Conservation (phyloP, 306 rosid species). For the Clitoria ternatea region DNA sequence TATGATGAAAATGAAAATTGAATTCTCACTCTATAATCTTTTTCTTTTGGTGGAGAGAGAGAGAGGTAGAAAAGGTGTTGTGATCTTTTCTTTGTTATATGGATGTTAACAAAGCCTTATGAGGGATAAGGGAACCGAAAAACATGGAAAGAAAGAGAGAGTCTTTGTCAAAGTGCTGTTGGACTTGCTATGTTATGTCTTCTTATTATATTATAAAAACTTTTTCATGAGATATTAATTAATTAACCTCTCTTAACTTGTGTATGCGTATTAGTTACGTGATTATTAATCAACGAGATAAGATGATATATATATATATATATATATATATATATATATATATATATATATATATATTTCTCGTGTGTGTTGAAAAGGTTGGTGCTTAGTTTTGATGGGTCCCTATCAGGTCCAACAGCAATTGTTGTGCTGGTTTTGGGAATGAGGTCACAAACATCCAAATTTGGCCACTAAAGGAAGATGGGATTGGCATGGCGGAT, state of each 20-base stretch:
- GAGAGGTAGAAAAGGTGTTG: constrained; percentile 22
- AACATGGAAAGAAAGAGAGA: constrained; percentile 38
- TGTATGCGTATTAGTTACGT: background rate
- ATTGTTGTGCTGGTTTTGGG: constrained; percentile 47
- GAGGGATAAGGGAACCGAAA: constrained; percentile 50
- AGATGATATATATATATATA: constrained; percentile 18
- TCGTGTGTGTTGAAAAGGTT: constrained; percentile 35
- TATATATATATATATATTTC: constrained; percentile 25
- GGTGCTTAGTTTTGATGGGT: constrained; percentile 41
- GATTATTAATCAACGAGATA: constrained; percentile 1
- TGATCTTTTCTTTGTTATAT: constrained; percentile 35
- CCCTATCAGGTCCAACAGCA: constrained; percentile 55
- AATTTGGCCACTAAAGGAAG: constrained; percentile 41
- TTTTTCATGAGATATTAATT: constrained; percentile 17
- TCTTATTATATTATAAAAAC: background rate
- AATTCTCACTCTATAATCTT: constrained; percentile 19
- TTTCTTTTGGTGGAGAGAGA: constrained; percentile 15
- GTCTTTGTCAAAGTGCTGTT: constrained; percentile 41
- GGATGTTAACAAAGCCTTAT: constrained; percentile 34
- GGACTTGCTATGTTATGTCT: constrained; percentile 46
- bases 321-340: too few species aligned
- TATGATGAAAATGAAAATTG: constrained; percentile 23
- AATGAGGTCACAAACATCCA: constrained; percentile 62
- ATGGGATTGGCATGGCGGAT: constrained; percentile 45
- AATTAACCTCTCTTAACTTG: too few species aligned